phyloP scores from a whole-genome alignment of 2,329 filamentous ascomycete species.

The Fusarium hainanense region DNA sequence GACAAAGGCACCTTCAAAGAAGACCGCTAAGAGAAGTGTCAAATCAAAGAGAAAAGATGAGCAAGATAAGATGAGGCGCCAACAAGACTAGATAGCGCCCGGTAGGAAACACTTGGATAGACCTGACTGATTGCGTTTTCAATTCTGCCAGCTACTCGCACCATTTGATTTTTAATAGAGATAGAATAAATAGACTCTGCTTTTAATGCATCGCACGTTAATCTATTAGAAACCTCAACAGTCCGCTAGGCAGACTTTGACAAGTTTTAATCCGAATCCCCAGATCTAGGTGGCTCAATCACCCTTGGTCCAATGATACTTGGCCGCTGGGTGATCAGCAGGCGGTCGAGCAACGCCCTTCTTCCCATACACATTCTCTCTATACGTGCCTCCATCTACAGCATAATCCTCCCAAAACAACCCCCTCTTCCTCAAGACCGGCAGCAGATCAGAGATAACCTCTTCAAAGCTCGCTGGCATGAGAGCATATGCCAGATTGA shows the following conservation, averaged over 20 bases:
- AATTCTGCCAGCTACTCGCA: neutral
- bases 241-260: neutral
- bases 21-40: neutral
- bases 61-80: neutral
- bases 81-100: neutral
- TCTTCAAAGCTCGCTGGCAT: slow-evolving; percentile 47
- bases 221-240: neutral
- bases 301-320: neutral
- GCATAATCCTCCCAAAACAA: slow-evolving; percentile 66
- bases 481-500: slow-evolving; percentile 71
- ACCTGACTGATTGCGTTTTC: neutral
- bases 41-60: neutral
- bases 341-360: neutral
- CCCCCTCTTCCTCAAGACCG: slow-evolving; percentile 70
- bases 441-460: slow-evolving; percentile 72
- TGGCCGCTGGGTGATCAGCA: neutral
- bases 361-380: slow-evolving; percentile 67
- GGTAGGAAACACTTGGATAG: neutral
- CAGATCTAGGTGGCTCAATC: neutral
- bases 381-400: slow-evolving; percentile 67
- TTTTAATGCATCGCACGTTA: neutral
- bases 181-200: neutral
- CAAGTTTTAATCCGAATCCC: neutral
- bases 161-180: neutral
- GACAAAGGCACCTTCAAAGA: neutral